Evolutionary conservation across 2,329 filamentous ascomycete genomes (phyloP).

Genomic region (Karstenula rhodostoma): DNA sequence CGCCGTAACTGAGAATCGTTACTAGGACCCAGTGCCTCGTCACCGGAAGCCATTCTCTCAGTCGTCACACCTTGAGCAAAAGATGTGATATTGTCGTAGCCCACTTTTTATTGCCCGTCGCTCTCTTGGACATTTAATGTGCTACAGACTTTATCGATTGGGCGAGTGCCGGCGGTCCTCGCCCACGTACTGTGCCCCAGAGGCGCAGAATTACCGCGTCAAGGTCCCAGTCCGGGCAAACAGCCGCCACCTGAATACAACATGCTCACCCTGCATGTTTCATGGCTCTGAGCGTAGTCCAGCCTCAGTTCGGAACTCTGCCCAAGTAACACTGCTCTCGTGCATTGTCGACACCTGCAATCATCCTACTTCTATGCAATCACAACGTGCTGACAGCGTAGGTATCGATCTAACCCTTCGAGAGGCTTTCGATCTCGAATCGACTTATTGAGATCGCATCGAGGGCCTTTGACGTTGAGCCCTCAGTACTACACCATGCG

Average conservation of each 20-base stretch:
- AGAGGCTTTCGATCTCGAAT: neutral
- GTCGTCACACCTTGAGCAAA: neutral
- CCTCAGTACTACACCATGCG: neutral
- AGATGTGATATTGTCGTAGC: neutral
- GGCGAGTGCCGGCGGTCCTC: slow-evolving; percentile 9
- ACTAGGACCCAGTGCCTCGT: neutral
- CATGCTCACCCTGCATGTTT: slow-evolving; percentile 12
- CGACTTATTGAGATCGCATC: neutral
- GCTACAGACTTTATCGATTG: neutral
- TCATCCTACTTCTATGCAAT: neutral
- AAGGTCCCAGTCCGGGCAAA: slow-evolving; percentile 12
- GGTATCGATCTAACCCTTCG: neutral
- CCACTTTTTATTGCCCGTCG: neutral
- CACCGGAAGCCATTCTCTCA: neutral
- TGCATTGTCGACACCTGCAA: neutral
- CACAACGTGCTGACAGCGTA: neutral
- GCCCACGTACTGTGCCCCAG: slow-evolving; percentile 13
- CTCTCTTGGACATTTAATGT: neutral
- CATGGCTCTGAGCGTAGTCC: neutral
- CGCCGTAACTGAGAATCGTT: neutral
- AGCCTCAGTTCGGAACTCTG: neutral
- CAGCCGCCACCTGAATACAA: slow-evolving; percentile 13
- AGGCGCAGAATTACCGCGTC: slow-evolving; percentile 23
- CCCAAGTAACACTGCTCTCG: too few species aligned
- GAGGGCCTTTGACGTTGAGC: neutral